Conservation (phyloP, 345 rosid species). For the Eucalyptus guilfoylei region DNA sequence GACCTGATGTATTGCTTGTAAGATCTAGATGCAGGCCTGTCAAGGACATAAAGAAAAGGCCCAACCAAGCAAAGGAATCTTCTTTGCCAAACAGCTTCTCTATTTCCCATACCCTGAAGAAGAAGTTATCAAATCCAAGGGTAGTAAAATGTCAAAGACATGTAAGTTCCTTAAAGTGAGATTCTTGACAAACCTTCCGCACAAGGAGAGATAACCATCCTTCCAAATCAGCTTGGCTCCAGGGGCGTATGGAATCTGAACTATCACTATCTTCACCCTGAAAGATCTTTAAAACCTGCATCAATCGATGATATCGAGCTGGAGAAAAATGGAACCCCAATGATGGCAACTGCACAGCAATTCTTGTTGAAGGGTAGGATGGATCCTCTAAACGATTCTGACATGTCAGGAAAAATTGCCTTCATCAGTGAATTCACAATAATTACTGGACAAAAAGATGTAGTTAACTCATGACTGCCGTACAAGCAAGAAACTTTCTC, state of each 20-base stretch:
- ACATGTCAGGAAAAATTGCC: background rate
- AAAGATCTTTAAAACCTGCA: constrained; percentile 79
- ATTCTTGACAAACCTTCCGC: constrained; percentile 55
- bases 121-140: background rate
- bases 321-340: constrained; percentile 96
- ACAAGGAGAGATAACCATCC: constrained; percentile 77
- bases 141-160: background rate
- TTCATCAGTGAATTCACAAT: background rate
- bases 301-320: constrained; percentile 93
- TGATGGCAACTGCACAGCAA: constrained; percentile 77
- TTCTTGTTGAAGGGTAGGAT: constrained; percentile 75
- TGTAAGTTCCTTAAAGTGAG: background rate
- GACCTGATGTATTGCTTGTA: constrained; percentile 89
- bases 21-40: constrained; percentile 59
- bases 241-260: constrained; percentile 44
- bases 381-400: constrained; percentile 80
- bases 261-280: constrained; percentile 46
- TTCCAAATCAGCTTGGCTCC: constrained; percentile 92
- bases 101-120: constrained; percentile 67
- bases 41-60: constrained; percentile 74
- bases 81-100: constrained; percentile 93
- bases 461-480: background rate
- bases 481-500: background rate
- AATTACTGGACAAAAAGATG: background rate
- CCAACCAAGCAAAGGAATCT: constrained; percentile 86